A percentile compares a stretch with the other conserved stretches of the same genome.
phyloP scores from a whole-genome alignment of 139 green algal species.

The Spirogloea muscicola region DNA sequence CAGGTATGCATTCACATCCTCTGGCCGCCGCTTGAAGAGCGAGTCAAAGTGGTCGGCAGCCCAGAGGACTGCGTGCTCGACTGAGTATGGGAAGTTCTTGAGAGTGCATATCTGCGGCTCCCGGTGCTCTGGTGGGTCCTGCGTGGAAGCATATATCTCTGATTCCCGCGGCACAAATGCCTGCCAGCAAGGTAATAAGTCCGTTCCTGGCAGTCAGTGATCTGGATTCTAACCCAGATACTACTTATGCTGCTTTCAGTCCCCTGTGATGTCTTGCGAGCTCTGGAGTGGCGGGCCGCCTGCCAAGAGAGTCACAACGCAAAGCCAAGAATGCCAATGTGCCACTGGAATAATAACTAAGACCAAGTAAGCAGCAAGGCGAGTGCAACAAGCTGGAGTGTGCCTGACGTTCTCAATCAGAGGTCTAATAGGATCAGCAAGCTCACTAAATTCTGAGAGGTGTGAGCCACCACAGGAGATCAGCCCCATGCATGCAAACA shows the following conservation, averaged over 20 bases:
- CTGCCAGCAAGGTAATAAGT: background rate
- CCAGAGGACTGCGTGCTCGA: conserved; percentile 41
- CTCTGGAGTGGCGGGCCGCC: no score
- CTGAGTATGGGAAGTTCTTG: conserved; percentile 46
- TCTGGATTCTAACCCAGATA: background rate
- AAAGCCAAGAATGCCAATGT: no score
- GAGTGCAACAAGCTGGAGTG: no score
- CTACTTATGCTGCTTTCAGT: no score
- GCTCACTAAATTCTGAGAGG: no score
- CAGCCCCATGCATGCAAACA: background rate
- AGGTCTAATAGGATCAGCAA: no score
- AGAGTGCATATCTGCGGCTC: conserved; percentile 42
- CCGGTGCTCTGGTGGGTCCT: conserved; percentile 34
- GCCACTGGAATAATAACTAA: no score
- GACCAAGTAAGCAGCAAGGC: no score
- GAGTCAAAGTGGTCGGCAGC: conserved; percentile 42
- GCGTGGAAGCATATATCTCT: conserved; percentile 45
- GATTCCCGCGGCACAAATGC: conserved; percentile 47
- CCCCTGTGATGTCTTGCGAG: no score
- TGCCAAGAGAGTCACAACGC: no score
- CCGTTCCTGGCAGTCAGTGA: background rate
- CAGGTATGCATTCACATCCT: conserved; percentile 49
- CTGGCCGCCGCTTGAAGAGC: conserved; percentile 40
- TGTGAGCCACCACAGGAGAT: no score
- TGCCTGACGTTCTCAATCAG: no score